These are phyloP conservation scores for Alternaria ethzedia DNA, from an alignment of 2,329 filamentous ascomycete genomes.

Conservation along the genomic window DNA sequence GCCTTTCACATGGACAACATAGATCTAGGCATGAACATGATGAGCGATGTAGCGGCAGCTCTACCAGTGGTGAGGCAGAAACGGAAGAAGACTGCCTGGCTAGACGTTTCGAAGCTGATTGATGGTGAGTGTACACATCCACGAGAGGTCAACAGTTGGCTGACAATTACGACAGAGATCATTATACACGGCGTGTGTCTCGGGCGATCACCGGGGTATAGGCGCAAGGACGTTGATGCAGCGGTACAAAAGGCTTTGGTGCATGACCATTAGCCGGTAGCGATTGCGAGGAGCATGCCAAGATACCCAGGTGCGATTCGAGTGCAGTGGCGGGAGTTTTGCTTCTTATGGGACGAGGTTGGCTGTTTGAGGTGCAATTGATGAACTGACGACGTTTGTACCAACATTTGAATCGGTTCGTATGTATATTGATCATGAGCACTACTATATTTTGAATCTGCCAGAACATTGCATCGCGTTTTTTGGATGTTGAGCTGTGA, in stretches of 20 bases:
- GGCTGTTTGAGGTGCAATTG: too few relatives aligned
- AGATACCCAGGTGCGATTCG: not conserved
- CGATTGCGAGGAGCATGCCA: not conserved
- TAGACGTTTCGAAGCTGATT: constrained; percentile 54
- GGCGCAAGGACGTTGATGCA: constrained; percentile 51
- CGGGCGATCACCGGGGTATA: constrained; percentile 53
- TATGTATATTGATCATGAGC: not conserved
- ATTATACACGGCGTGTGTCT: constrained; percentile 51
- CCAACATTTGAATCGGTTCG: not conserved
- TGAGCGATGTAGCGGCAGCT: constrained; percentile 17
- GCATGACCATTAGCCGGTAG: constrained; percentile 8
- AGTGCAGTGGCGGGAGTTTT: not conserved
- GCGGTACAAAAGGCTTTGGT: constrained; percentile 48
- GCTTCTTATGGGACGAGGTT: not conserved
- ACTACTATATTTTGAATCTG: not conserved
- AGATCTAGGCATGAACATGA: constrained; percentile 27
- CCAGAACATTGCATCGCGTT: not conserved
- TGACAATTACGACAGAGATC: constrained; percentile 42
- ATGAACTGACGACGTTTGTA: not conserved
- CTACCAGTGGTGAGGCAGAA: constrained; percentile 30
- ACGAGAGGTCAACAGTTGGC: not conserved
- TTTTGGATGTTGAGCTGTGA: not conserved
- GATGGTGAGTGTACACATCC: constrained; percentile 47
- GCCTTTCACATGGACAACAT: constrained; percentile 13
- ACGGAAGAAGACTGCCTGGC: constrained; percentile 47